Evolutionary conservation across 2,329 filamentous ascomycete species (phyloP).

Genomic region (Arthrobotrys musiformis): DNA sequence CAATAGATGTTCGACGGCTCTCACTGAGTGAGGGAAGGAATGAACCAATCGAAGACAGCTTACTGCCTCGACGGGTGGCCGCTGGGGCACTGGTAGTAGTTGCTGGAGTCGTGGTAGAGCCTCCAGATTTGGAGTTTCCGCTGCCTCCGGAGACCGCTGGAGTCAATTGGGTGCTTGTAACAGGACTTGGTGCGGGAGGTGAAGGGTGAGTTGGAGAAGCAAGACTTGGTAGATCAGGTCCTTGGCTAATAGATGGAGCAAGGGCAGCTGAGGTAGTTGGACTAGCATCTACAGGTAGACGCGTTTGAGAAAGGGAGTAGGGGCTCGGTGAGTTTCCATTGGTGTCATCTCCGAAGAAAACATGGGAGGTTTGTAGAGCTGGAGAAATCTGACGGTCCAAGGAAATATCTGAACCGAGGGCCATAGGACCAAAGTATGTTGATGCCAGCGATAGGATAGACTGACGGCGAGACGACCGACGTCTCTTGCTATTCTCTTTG

Average conservation of each 20-base stretch:
- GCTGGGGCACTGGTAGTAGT: background rate
- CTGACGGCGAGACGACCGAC: slow-evolving; percentile 28
- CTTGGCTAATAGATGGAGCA: background rate
- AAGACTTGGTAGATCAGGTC: slow-evolving; percentile 4
- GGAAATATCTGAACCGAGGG: slow-evolving; percentile 26
- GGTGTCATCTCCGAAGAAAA: slow-evolving; percentile 19
- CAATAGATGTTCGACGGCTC: background rate
- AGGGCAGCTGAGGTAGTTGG: background rate
- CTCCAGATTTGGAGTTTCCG: background rate
- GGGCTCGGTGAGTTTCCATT: background rate
- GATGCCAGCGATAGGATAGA: slow-evolving; percentile 40
- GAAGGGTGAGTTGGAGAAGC: slow-evolving; percentile 19
- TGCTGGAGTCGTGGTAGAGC: background rate
- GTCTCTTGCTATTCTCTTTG: background rate
- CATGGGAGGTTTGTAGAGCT: slow-evolving; percentile 33
- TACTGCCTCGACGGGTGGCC: background rate
- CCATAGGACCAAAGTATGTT: slow-evolving; percentile 29
- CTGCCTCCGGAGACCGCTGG: slow-evolving; percentile 1
- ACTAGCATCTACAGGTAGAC: background rate
- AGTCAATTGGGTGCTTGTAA: slow-evolving; percentile 20
- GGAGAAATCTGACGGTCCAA: slow-evolving; percentile 41
- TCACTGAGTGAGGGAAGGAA: background rate
- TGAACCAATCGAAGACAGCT: slow-evolving; percentile 5
- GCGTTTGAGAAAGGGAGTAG: slow-evolving; percentile 1
- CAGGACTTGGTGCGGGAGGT: slow-evolving; percentile 31